A percentile compares a stretch with the other conserved stretches of the same genome.
These are phyloP conservation scores for Lineolata rhizophorae DNA, from an alignment of 495 filamentous ascomycete genomes.

Conservation along the genomic window DNA sequence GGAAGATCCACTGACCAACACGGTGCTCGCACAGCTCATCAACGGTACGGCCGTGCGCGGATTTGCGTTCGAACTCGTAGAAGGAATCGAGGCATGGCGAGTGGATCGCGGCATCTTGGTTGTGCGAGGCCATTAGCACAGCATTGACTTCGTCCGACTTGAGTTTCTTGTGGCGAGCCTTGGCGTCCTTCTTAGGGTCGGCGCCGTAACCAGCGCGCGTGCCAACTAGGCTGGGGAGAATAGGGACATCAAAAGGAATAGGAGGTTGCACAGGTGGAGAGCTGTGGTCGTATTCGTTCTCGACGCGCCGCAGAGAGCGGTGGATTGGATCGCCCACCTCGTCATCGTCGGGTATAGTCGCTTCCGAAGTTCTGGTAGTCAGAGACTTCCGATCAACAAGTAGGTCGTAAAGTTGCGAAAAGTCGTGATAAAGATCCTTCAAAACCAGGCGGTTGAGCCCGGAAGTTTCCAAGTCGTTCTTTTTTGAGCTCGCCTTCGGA, in stretches of 20 bases:
- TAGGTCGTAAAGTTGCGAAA: conserved; percentile 72
- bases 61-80: conserved; percentile 61
- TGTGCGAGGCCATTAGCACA: conserved; percentile 54
- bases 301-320: conserved; percentile 40
- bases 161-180: conserved; percentile 42
- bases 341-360: conserved; percentile 13
- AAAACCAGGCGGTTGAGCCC: conserved; percentile 74
- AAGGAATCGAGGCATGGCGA: conserved; percentile 55
- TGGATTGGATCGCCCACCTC: background rate
- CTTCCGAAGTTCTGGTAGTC: conserved; percentile 29
- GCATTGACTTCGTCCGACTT: conserved; percentile 55
- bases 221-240: conserved; percentile 43
- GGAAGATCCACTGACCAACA: conserved; percentile 80
- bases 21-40: conserved; percentile 58
- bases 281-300: conserved; percentile 71
- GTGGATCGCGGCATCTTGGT: conserved; percentile 37
- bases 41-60: conserved; percentile 44
- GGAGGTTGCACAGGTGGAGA: conserved; percentile 77
- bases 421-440: conserved; percentile 63
- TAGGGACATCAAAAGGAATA: conserved; percentile 76
- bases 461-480: conserved; percentile 66
- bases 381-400: conserved; percentile 52
- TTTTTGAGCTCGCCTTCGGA: conserved; percentile 75
- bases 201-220: conserved; percentile 38
- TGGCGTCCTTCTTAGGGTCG: conserved; percentile 45